Conservation (phyloP, 768 basidiomycete genomes). For the Asterophora lycoperdoides region DNA sequence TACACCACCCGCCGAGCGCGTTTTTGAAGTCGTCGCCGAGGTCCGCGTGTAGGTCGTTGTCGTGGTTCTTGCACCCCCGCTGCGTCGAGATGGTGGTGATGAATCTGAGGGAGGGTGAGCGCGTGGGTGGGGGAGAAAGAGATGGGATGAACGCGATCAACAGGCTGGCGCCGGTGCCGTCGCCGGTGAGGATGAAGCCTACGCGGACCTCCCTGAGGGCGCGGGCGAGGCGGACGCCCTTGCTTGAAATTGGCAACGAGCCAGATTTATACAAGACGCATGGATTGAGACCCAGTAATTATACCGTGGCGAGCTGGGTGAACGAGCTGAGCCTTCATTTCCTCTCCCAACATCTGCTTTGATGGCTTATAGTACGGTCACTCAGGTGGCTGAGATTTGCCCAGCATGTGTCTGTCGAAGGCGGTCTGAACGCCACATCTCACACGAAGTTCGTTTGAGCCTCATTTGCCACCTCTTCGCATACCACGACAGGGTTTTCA, state of each 20-base stretch:
- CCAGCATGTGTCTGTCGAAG: conserved; percentile 34
- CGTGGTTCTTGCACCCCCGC: conserved; percentile 82
- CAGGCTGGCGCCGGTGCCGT: conserved; percentile 61
- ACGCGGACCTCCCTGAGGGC: conserved; percentile 82
- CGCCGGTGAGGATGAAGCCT: conserved; percentile 74
- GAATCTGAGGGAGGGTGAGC: conserved; percentile 42
- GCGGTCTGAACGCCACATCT: too few species aligned
- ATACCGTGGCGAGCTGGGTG: conserved; percentile 43
- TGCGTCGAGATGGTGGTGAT: conserved; percentile 80
- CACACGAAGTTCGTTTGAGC: conserved; percentile 42
- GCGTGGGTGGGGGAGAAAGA: too few species aligned
- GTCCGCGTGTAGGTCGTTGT: conserved; percentile 71
- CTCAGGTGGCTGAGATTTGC: conserved; percentile 53
- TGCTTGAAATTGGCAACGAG: conserved; percentile 79
- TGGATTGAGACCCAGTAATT: conserved; percentile 43
- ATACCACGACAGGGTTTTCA: conserved; percentile 47
- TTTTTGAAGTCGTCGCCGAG: conserved; percentile 63
- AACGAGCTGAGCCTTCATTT: conserved; percentile 35
- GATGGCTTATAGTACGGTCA: not conserved
- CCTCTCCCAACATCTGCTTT: not conserved
- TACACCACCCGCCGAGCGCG: conserved; percentile 79
- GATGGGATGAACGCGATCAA: conserved; percentile 86
- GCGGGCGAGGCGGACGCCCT: conserved; percentile 68
- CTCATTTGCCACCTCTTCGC: conserved; percentile 48
- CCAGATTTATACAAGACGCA: conserved; percentile 69